Base-by-base conservation (phyloP, 225 moss, liverwort and hornwort species). In the Pleurozium schreberi region DNA sequence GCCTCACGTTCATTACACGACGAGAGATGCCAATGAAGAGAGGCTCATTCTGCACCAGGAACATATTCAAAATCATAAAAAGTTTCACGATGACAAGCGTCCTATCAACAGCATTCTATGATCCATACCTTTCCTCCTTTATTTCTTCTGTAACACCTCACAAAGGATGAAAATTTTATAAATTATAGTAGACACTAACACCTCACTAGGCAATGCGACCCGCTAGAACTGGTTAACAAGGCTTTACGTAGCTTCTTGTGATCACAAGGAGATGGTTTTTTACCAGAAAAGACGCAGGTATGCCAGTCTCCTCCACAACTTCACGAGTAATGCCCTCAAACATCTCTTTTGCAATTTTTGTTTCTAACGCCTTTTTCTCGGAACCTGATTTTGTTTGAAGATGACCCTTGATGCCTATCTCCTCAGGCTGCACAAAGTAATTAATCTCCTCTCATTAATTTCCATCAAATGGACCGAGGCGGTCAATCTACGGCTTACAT, bases 221-320 rank as follows among this genome's bases (percentile, higher is more conserved):
- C 15, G 18, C 74, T 75, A 75, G 33, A 20, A 49, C 38, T 61
- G 85, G 58, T 9, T n/a, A 67, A 53, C 20, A n/a, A 84, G 18
- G 6, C 60, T 76, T 30, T 10, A 43, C 13, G 57, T 70, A 70
- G 15, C 33, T 62, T 77, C 65, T 75, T 30, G 27, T 36, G 34
- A 75, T 62, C 38, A 78, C 22, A 58, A 78, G 31, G 45, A 36
- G 45, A 79, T 36, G 57, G 33, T 82, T 9, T 50, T n/a, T 75
- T 77, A 98, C 98, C 94, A 98, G 90, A 75, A 81, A 89, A 25
- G 92, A 80, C 25, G 96, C 93, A 83, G 96, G 92, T 83, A 97
- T 92, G 90, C 98, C 98, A 28, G 96, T 99, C 89, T 99, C 98
- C 91, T 99, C 98, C 43, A 96, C 96, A 80, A 99, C 96, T 92